These are phyloP conservation scores for Neurospora sp. DNA, from an alignment of 495 filamentous ascomycete species.

Conservation along the genomic window DNA sequence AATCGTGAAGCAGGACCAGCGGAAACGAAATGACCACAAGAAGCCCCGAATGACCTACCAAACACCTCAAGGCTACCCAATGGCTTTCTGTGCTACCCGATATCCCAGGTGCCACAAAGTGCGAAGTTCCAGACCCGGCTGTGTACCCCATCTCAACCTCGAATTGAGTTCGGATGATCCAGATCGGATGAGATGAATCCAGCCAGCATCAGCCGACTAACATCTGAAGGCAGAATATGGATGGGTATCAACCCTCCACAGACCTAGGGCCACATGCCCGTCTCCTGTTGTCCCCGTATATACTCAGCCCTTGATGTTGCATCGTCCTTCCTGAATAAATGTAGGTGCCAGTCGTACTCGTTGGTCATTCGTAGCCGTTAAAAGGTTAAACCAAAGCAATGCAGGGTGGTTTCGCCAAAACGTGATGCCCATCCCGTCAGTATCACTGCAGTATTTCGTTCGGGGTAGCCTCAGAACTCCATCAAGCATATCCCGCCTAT, in stretches of 20 bases:
- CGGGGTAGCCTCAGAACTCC: neutral
- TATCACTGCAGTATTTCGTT: neutral
- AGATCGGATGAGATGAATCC: neutral
- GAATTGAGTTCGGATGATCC: neutral
- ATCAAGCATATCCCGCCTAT: neutral
- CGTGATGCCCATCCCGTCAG: neutral
- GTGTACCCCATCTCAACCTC: neutral
- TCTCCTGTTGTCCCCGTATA: neutral
- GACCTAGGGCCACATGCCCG: neutral
- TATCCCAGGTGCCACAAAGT: neutral
- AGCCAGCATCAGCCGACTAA: neutral
- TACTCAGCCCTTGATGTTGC: neutral
- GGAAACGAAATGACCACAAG: neutral
- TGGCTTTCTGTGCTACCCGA: neutral
- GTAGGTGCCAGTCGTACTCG: neutral
- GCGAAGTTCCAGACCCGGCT: neutral
- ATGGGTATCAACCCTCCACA: neutral
- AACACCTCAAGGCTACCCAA: neutral
- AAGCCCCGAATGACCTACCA: neutral
- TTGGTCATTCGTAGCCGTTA: neutral
- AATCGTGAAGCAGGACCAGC: neutral
- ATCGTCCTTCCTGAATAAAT: neutral
- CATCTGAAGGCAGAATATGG: neutral
- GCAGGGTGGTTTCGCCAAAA: neutral
- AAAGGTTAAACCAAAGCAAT: neutral